phyloP scores from a whole-genome alignment of 768 basidiomycete genomes.

The Leccinum uliginosum region DNA sequence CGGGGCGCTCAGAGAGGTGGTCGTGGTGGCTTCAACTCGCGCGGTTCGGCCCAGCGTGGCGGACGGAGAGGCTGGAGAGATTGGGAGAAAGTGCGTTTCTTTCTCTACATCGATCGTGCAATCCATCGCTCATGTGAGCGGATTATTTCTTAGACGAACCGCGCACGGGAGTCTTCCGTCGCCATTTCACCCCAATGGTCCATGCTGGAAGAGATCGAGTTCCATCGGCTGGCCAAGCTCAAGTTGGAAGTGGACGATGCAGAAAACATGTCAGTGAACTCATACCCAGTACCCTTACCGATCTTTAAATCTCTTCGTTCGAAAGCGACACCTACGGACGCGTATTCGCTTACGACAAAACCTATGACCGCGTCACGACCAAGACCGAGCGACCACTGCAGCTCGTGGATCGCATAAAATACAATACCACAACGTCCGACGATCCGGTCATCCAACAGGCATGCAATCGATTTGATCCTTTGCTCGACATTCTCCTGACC shows the following conservation, averaged over 20 bases:
- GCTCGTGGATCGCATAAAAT: conserved; percentile 90
- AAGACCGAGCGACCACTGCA: conserved; percentile 90
- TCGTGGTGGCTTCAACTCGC: conserved; percentile 44
- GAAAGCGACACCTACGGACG: conserved; percentile 82
- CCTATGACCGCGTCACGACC: conserved; percentile 93
- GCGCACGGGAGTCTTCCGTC: conserved; percentile 89
- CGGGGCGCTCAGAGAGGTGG: conserved; percentile 45
- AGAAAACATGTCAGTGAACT: conserved; percentile 70
- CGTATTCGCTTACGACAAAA: conserved; percentile 88
- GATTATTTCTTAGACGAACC: conserved; percentile 51
- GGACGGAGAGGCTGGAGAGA: conserved; percentile 79
- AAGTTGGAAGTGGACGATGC: conserved; percentile 92
- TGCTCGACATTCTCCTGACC: background rate
- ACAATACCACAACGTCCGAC: conserved; percentile 96
- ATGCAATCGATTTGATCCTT: conserved; percentile 9
- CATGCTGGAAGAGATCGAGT: conserved; percentile 97
- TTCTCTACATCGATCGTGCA: background rate
- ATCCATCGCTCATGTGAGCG: conserved; percentile 1
- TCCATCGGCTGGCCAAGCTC: conserved; percentile 86
- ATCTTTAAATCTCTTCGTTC: conserved; percentile 6
- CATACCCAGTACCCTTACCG: background rate
- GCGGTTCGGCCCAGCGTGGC: conserved; percentile 36
- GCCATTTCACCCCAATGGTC: conserved; percentile 89
- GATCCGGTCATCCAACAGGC: conserved; percentile 96
- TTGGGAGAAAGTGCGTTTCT: conserved; percentile 78